Base-by-base conservation (phyloP, 2,329 filamentous ascomycete genomes). In the Zasmidium citrigriseum region DNA sequence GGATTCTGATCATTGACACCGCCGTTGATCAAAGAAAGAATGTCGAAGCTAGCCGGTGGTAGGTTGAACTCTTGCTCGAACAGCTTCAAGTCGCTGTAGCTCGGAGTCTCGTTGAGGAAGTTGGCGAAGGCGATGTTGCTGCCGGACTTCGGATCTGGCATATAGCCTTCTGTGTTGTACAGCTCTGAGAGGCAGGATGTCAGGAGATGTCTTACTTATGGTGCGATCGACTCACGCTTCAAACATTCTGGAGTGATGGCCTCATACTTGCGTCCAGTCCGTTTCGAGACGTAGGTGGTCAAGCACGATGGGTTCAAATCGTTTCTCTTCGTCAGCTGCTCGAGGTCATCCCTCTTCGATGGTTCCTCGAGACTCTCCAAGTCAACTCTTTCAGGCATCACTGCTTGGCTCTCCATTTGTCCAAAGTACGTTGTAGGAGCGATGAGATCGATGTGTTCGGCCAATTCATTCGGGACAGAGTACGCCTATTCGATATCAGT, bases 41-140 rank as follows among this genome's bases (percentile, higher is more conserved):
- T 73, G 11, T 74, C 72, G 67, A 80, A 81, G 59, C 80, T 78
- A 47, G 81, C 76, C 3, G 65, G 59, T 1, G 79, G 72, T 18
- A 82, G 76, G 38, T 73, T 70, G 60, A 75, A 80, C 2, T 63
- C 61, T 9, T 73, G 46, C 60, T 78, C 76, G 54, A 75, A 80
- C 0, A 68, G 55, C 18, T 74, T 73, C 21, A 82, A 68, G 61
- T 84, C 82, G 3, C 67, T 66, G 63, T 79, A 78, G 24, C 75
- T 73, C 23, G 82, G 81, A 12, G 77, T 79, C 64, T 83, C 65
- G 65, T 82, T 80, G 18, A 84, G 70, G 68, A 83, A 84, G 54
- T 76, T 80, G 34, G 76, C 77, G 62, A 84, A 83, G 18, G 75
- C 81, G 14, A 82, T 73, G 20, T 75, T 75, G 66, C 79, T 82